Conservation (phyloP, 129 eudicot species). For the Calendula officinalis region DNA sequence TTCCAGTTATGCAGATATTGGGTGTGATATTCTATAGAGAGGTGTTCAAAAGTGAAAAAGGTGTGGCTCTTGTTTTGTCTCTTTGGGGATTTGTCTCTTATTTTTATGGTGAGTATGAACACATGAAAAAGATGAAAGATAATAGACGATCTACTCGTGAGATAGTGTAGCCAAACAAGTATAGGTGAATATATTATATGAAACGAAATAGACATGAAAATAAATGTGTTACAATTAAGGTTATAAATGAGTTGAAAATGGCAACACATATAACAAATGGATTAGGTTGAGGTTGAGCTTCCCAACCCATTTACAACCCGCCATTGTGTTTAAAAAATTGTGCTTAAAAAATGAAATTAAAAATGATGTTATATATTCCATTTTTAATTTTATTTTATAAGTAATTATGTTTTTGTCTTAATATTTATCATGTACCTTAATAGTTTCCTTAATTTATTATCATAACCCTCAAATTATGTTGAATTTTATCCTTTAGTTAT, state of each 20-base stretch:
- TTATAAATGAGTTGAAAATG: neutral
- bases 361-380: neutral
- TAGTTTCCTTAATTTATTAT: too few relatives aligned
- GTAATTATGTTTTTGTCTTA: too few relatives aligned
- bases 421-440: too few relatives aligned
- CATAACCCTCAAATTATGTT: too few relatives aligned
- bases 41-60: conserved; percentile 48
- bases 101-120: conserved; percentile 35
- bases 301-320: neutral
- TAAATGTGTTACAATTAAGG: too few relatives aligned
- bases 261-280: too few relatives aligned
- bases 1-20: conserved; percentile 43
- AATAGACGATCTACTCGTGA: neutral
- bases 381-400: too few relatives aligned
- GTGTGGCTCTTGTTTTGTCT: conserved; percentile 47
- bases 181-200: neutral
- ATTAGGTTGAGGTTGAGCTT: too few relatives aligned
- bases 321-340: too few relatives aligned
- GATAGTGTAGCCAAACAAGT: neutral
- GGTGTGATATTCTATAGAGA: conserved; percentile 51
- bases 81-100: conserved; percentile 61
- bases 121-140: neutral
- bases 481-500: too few relatives aligned
- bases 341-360: neutral
- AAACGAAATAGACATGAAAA: too few relatives aligned